Base-by-base conservation (phyloP, 257 asterid genomes). In the Pogostemon cablin region DNA sequence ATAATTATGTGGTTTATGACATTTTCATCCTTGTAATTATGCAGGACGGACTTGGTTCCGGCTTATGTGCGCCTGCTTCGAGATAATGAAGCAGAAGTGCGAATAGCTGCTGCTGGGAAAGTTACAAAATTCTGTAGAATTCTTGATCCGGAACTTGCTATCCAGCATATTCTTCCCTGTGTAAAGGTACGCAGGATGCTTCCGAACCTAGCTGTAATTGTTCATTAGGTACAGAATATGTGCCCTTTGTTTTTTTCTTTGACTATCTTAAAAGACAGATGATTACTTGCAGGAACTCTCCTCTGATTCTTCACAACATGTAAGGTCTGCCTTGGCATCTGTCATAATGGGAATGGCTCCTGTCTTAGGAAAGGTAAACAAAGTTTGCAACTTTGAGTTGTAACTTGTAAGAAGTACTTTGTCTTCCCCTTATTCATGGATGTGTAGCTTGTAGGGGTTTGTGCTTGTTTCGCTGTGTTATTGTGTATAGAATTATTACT, bases 311-410 rank as follows among this genome's bases (percentile, higher is more conserved):
- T 89, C 96, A 8, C 97, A 91, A 78, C 97, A 91, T 72, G 97
- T 91, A 64, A 83, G 97, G 77, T 89, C 97, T 37, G 96, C 96
- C 72, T 78, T 91, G 86, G 97, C 97, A 11, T 91, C 97, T 48
- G 96, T 91, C 59, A 91, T 91, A 58, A 91, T 91, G 97, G 97
- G 97, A 78, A 91, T 91, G 96, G 96, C 97, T 77, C 96, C 96
- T 41, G 91, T 91, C 15, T 74, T 91, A 60, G 97, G 95, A 53
- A 91, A 91, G 95, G 97, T 91, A 65, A 74, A 50, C 47, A 56
- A 7, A 48, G 6, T 15, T 53, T 66, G 40, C 37, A 17, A 42
- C 71, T 62, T 17, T 20, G 6, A 62, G 53, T 54, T 55, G 50
- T 3, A 15, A 15, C 15, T 15, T 15, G 15, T 15, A 4, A 64